Base-by-base conservation (phyloP, 2,329 filamentous ascomycete genomes). In the Verticillium zaregamsianum region DNA sequence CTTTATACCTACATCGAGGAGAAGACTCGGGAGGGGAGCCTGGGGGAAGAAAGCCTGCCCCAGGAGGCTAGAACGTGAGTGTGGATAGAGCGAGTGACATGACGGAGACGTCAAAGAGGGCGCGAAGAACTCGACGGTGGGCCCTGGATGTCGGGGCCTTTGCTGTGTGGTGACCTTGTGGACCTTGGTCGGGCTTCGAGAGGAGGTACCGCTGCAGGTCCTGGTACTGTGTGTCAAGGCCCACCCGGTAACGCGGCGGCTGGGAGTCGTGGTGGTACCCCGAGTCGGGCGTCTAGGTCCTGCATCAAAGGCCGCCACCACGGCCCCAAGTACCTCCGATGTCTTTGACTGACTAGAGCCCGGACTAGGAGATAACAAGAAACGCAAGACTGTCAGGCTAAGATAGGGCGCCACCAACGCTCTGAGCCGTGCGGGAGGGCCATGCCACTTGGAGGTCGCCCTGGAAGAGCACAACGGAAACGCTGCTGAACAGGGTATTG, bases 1-100 rank as follows among this genome's bases (percentile, higher is more conserved):
- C 28, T 35, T 59, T 59, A 59, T 59, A 59, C 45, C 58, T 54
- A 55, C 40, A 11, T 49, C 40, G 40, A 49, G 40, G 40, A 49
- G 40, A 49, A 9, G n/a, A 23, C 8, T 37, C n/a, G 40, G 52
- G 55, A 32, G 57, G 52, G 59, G 39, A 14, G 40, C 55, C n/a
- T 25, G 55, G 39, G 45, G 32, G 39, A 58, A 52, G 52, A 20
- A 4, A 23, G 8, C n/a, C 11, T 31, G 59, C 15, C 14, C 20
- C 55, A 15, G 55, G 55, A 35, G 40, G 40, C 40, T 49, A 49
- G 40, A 49, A 49, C 40, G 40, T 23, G 40, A 49, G n/a, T 49
- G 40, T 49, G 40, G 40, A 49, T 49, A 49, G 40, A 49, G 20
- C n/a, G 6, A 49, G 40, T 49, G 40, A 49, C 40, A 49, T 49